Percentiles rank a stretch among this genome's conserved stretches.
Conservation (phyloP, 345 rosid genomes). For the Populus alba region DNA sequence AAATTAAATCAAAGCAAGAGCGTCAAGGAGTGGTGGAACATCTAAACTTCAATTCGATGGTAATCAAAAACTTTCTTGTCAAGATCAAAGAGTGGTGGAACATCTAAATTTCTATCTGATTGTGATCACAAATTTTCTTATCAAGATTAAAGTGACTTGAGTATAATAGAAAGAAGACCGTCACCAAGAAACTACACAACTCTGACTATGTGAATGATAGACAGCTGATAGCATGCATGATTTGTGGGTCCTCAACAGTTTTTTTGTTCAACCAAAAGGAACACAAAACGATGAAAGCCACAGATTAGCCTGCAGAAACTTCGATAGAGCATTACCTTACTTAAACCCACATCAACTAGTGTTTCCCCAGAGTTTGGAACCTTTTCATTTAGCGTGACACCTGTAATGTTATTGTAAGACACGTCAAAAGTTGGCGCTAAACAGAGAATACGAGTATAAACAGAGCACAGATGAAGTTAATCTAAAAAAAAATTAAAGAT, state of each 20-base stretch:
- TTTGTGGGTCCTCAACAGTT: background rate
- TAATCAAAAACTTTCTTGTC: background rate
- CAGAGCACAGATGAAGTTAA: background rate
- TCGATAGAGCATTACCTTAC: slow-evolving; percentile 44
- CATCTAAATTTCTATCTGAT: background rate
- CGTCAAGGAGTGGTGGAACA: background rate
- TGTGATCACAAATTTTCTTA: background rate
- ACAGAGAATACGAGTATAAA: background rate
- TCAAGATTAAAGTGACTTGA: background rate
- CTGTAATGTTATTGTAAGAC: slow-evolving; percentile 36
- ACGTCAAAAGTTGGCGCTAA: slow-evolving; percentile 7
- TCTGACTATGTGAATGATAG: background rate
- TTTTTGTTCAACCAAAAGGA: background rate
- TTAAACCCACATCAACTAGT: slow-evolving; percentile 83
- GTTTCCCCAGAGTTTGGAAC: slow-evolving; percentile 47
- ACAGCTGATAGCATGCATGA: background rate
- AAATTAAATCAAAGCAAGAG: background rate
- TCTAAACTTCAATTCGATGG: background rate
- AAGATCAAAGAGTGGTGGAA: background rate
- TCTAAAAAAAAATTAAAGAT: background rate
- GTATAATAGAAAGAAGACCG: background rate
- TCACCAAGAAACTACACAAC: background rate
- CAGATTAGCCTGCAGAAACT: background rate
- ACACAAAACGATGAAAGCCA: background rate
- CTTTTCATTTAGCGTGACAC: slow-evolving; percentile 63